Evolutionary conservation across 169 alveolate genomes (phyloP).

Genomic region (Cryptosporidium meleagridis): DNA sequence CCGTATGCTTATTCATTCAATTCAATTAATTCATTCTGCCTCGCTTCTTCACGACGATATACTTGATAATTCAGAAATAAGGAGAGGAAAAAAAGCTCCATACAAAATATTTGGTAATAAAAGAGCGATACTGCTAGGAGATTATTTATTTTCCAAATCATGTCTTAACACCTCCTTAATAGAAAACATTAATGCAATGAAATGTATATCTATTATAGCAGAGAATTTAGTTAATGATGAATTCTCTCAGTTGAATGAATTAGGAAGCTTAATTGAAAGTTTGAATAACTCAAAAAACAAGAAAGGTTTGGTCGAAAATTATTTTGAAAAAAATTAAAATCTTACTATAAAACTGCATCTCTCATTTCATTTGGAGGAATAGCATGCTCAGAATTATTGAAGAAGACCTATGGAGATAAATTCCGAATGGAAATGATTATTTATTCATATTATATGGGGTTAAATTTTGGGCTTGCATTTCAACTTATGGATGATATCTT

Average conservation of each 20-base stretch:
- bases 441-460: constrained; percentile 4
- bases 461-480: constrained; percentile 27
- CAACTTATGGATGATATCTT: constrained; percentile 14
- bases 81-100: constrained; percentile 20
- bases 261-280: background rate
- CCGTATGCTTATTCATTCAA: constrained; percentile 21
- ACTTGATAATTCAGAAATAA: constrained; percentile 10
- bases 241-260: background rate
- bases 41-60: constrained; percentile 26
- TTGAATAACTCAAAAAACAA: background rate
- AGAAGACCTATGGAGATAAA: background rate
- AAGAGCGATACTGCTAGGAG: background rate
- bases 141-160: constrained; percentile 28
- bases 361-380: constrained; percentile 18
- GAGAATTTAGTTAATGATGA: constrained; percentile 2
- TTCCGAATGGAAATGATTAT: background rate
- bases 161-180: background rate
- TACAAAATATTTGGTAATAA: constrained; percentile 13
- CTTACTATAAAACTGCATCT: constrained; percentile 17
- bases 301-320: background rate
- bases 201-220: constrained; percentile 3
- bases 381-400: constrained; percentile 14
- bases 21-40: constrained; percentile 14
- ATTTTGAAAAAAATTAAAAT: background rate
- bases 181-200: constrained; percentile 30